These are phyloP conservation scores for Pugionium dolabratum DNA, from an alignment of 345 rosid genomes.

Conservation along the genomic window DNA sequence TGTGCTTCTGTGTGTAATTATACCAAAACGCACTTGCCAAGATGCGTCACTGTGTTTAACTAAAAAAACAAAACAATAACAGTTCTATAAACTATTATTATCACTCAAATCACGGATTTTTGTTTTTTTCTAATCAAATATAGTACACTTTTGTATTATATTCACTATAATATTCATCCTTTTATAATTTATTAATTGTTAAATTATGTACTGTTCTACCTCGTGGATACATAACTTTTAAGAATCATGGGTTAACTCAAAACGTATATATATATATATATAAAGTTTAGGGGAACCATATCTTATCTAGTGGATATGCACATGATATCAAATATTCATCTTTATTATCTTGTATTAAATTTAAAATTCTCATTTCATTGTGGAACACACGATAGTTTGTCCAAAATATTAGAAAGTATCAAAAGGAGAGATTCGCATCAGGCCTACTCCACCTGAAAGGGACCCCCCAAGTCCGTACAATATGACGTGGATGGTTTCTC, in stretches of 20 bases:
- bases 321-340: conserved; percentile 8
- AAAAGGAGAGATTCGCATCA: conserved; percentile 27
- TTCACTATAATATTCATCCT: no score
- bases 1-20: neutral
- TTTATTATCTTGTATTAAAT: neutral
- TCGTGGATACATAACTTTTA: no score
- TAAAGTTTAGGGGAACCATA: neutral
- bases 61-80: neutral
- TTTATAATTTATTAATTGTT: no score
- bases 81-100: neutral
- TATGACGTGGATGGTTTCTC: conserved; percentile 18
- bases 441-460: conserved; percentile 35
- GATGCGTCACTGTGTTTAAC: neutral
- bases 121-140: no score
- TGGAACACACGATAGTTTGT: neutral
- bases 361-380: neutral
- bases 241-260: no score
- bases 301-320: conserved; percentile 27
- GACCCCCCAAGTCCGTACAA: conserved; percentile 32
- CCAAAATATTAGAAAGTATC: conserved; percentile 8
- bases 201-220: no score
- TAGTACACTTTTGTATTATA: no score
- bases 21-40: conserved; percentile 14
- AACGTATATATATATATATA: no score
- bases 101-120: no score